Conservation (phyloP, 2,329 filamentous ascomycete species). For the Trichoderma aggressivum region DNA sequence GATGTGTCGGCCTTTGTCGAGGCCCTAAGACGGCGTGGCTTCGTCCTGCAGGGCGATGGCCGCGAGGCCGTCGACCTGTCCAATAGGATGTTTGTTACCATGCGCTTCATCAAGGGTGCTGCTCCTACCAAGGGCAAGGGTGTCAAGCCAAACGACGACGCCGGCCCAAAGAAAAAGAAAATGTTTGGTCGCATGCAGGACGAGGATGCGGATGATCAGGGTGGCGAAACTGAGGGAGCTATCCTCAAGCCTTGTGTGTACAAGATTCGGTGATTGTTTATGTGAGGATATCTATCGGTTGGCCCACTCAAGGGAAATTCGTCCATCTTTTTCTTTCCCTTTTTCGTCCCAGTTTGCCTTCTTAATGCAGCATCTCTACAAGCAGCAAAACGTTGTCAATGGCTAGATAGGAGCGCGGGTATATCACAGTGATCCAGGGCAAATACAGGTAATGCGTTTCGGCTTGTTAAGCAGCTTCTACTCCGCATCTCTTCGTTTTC, state of each 20-base stretch:
- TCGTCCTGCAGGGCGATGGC: constrained; percentile 69
- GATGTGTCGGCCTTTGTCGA: constrained; percentile 86
- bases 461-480: not conserved
- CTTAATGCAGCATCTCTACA: not conserved
- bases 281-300: not conserved
- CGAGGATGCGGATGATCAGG: constrained; percentile 55
- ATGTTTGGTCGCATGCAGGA: constrained; percentile 51
- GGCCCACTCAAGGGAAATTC: not conserved
- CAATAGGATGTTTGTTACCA: constrained; percentile 98
- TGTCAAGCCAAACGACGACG: constrained; percentile 54
- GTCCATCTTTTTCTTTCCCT: not conserved
- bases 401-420: not conserved
- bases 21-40: constrained; percentile 75
- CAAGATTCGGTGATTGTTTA: constrained; percentile 67
- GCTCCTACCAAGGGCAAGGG: constrained; percentile 74
- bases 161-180: constrained; percentile 44
- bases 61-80: constrained; percentile 67
- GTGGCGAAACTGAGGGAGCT: constrained; percentile 59
- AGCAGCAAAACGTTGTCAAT: not conserved
- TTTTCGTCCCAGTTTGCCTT: not conserved
- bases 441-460: not conserved
- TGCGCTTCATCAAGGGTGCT: constrained; percentile 88
- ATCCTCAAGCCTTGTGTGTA: constrained; percentile 94
- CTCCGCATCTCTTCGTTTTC: not conserved
- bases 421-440: not conserved